phyloP scores from a whole-genome alignment of 768 basidiomycete species.

The Tylopilus felleus region DNA sequence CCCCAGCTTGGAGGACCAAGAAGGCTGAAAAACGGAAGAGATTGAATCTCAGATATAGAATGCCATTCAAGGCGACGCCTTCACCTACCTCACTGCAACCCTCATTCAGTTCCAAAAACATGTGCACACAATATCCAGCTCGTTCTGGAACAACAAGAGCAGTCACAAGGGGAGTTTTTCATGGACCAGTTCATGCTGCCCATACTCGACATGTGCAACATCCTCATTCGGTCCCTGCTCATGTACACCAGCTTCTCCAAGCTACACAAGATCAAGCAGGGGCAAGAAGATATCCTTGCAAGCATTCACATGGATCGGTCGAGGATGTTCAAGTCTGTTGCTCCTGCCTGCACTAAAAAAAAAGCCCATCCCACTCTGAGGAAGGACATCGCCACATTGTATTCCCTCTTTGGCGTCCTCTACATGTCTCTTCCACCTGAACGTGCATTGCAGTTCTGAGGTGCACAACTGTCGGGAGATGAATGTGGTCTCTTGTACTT shows the following conservation, averaged over 20 bases:
- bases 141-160: slow-evolving; percentile 35
- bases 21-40: slow-evolving; percentile 71
- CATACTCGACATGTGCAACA: slow-evolving; percentile 65
- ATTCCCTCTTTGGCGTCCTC: slow-evolving; percentile 77
- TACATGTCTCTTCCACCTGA: slow-evolving; percentile 74
- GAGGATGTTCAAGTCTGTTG: slow-evolving; percentile 45
- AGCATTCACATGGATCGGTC: slow-evolving; percentile 62
- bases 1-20: slow-evolving; percentile 56
- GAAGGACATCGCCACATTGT: slow-evolving; percentile 82
- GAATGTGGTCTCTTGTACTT: slow-evolving; percentile 46
- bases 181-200: slow-evolving; percentile 46
- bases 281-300: slow-evolving; percentile 83
- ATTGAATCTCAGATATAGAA: slow-evolving; percentile 80
- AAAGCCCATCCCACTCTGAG: slow-evolving; percentile 53
- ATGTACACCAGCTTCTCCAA: slow-evolving; percentile 78
- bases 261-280: slow-evolving; percentile 80
- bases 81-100: slow-evolving; percentile 63
- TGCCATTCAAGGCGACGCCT: slow-evolving; percentile 80
- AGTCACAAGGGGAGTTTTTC: slow-evolving; percentile 35
- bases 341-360: slow-evolving; percentile 39
- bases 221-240: slow-evolving; percentile 66
- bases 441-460: slow-evolving; percentile 84
- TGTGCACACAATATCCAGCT: slow-evolving; percentile 33
- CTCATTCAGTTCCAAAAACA: slow-evolving; percentile 56
- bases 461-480: slow-evolving; percentile 49